Percentiles rank a stretch among this genome's conserved stretches.
Evolutionary conservation across 2,329 filamentous ascomycete species (phyloP).

Genomic region (Ceratocystis smalleyi): DNA sequence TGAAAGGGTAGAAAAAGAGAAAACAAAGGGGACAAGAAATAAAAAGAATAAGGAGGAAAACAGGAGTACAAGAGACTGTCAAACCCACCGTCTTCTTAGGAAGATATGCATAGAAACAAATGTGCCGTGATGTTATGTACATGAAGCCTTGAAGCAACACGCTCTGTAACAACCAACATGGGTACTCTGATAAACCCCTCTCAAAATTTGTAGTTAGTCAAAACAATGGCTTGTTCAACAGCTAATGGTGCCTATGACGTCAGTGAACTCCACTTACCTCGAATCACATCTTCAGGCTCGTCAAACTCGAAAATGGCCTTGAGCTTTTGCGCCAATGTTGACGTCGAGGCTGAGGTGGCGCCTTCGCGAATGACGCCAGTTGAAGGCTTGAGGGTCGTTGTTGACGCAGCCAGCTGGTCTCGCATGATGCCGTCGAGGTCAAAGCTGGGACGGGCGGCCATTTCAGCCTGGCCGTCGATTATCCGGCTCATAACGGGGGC

Average conservation of each 20-base stretch:
- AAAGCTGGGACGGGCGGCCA: conserved; percentile 43
- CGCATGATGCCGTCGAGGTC: conserved; percentile 33
- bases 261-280: conserved; percentile 34
- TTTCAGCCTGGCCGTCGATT: conserved; percentile 53
- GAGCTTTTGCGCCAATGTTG: conserved; percentile 51
- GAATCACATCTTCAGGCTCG: conserved; percentile 66
- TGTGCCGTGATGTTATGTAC: conserved; percentile 84
- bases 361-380: neutral
- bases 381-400: neutral
- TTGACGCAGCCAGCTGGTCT: neutral
- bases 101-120: conserved; percentile 96
- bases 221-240: neutral
- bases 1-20: neutral
- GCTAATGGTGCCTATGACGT: conserved; percentile 2
- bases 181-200: conserved; percentile 48
- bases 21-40: neutral
- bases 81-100: conserved; percentile 66
- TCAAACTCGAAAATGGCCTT: conserved; percentile 80
- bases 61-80: neutral
- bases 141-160: conserved; percentile 87
- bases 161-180: conserved; percentile 84
- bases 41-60: neutral
- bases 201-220: conserved; percentile 15
- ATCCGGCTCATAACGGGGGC: conserved; percentile 64
- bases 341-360: conserved; percentile 23